phyloP scores from a whole-genome alignment of 139 green algal genomes.

The Chlorella sp. region DNA sequence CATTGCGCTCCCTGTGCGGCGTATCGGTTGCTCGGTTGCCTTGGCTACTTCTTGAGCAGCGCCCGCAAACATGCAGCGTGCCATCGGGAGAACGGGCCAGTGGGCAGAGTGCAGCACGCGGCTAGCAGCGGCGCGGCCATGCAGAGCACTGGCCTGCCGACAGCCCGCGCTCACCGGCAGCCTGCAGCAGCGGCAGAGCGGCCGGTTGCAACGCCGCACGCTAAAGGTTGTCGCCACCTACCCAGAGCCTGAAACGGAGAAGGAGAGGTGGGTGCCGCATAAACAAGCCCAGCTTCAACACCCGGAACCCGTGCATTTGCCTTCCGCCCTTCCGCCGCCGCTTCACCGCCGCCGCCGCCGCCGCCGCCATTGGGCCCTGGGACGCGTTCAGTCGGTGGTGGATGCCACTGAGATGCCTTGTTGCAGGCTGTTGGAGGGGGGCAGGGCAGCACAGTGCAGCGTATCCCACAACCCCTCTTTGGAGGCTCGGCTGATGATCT shows the following conservation, averaged over 20 bases:
- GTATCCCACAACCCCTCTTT: no score
- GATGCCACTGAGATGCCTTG: no score
- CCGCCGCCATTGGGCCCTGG: neutral
- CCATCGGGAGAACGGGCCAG: neutral
- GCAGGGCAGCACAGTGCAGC: no score
- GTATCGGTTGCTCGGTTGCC: no score
- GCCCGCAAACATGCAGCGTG: neutral
- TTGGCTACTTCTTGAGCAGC: neutral
- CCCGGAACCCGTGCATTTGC: neutral
- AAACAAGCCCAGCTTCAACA: no score
- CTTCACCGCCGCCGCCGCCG: neutral
- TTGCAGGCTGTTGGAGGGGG: no score
- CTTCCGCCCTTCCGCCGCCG: neutral
- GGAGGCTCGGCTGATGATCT: neutral
- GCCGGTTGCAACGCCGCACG: neutral
- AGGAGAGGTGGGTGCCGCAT: conserved; percentile 33
- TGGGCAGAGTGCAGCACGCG: neutral
- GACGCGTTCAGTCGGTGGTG: no score
- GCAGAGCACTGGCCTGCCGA: neutral
- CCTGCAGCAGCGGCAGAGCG: neutral
- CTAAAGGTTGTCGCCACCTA: conserved; percentile 52
- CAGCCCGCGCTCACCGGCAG: neutral
- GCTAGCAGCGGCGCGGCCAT: neutral
- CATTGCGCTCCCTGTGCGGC: no score
- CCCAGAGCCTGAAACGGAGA: conserved; percentile 86